These are phyloP conservation scores for Rhododendron henanense DNA, from an alignment of 148 eudicot species.

Conservation along the genomic window DNA sequence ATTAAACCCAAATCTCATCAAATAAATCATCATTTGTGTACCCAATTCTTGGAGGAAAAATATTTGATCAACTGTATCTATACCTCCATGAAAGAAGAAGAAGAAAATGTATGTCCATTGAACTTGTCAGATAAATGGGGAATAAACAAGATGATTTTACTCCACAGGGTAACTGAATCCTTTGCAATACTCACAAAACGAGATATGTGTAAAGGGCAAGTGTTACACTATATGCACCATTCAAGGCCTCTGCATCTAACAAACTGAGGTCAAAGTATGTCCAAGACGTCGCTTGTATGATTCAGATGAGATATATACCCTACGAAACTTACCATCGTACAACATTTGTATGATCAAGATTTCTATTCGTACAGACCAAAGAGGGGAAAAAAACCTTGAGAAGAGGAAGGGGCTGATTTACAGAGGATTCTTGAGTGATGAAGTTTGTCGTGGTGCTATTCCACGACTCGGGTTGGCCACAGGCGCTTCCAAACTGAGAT, in stretches of 20 bases:
- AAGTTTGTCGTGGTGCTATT: conserved; percentile 22
- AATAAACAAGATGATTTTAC: background rate
- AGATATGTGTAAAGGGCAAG: no score
- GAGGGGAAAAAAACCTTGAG: background rate
- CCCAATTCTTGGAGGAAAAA: background rate
- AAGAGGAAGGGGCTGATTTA: background rate
- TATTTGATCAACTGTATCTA: background rate
- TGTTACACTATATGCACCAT: background rate
- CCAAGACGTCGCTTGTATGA: background rate
- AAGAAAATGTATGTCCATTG: background rate
- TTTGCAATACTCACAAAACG: background rate
- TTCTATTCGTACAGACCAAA: background rate
- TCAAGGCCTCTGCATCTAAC: background rate
- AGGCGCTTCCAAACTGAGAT: conserved; percentile 66
- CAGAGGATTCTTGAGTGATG: background rate
- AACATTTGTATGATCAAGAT: background rate
- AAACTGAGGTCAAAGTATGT: background rate
- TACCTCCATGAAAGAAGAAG: background rate
- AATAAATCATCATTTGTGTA: background rate
- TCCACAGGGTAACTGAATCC: background rate
- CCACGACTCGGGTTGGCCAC: conserved; percentile 54
- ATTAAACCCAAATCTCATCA: background rate
- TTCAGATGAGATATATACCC: background rate
- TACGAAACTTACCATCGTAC: background rate
- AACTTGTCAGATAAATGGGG: background rate